These are phyloP conservation scores for Neofusicoccum sp. DNA, from an alignment of 2,329 filamentous ascomycete species.

Conservation along the genomic window DNA sequence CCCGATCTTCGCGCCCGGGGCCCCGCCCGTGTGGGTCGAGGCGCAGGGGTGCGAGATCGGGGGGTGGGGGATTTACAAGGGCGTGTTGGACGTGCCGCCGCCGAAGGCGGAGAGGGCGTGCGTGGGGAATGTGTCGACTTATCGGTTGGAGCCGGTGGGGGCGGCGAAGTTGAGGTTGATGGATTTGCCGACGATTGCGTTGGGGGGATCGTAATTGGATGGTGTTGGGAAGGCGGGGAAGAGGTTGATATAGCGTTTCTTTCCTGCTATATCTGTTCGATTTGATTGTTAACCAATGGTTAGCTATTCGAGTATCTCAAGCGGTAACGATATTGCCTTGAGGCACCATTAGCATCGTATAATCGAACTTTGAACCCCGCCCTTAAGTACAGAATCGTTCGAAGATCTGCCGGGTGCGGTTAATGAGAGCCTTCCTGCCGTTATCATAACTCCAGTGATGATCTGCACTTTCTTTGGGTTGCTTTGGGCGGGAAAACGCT, in stretches of 20 bases:
- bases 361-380: no score
- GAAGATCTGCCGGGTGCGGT: no score
- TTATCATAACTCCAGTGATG: no score
- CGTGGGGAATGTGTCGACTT: conserved; percentile 26
- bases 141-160: conserved; percentile 40
- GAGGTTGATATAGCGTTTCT: conserved; percentile 4
- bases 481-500: no score
- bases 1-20: conserved; percentile 40
- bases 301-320: no score
- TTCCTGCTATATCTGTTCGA: no score
- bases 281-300: no score
- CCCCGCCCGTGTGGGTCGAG: conserved; percentile 34
- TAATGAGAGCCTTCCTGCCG: no score
- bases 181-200: conserved; percentile 33
- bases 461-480: no score
- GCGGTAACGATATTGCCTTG: no score
- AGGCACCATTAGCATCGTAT: no score
- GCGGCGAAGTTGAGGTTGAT: conserved; percentile 41
- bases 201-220: neutral
- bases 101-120: conserved; percentile 29
- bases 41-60: conserved; percentile 36
- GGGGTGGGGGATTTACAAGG: conserved; percentile 35
- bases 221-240: neutral
- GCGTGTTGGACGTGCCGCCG: conserved; percentile 36
- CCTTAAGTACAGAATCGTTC: no score